Conservation (phyloP, 345 rosid species). For the Populus pruinosa region DNA sequence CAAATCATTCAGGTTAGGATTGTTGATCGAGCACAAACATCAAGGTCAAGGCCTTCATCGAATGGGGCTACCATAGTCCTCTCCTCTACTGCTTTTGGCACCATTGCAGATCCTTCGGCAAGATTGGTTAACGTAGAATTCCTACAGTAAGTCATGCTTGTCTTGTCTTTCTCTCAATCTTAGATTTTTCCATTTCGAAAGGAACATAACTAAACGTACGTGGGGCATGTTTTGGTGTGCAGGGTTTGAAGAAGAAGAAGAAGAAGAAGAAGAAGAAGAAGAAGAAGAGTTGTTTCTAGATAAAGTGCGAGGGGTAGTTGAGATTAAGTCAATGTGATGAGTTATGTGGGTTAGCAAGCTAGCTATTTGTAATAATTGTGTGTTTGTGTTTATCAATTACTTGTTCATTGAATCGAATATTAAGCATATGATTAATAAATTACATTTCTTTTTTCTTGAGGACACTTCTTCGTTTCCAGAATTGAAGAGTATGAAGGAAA, state of each 20-base stretch:
- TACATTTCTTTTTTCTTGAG: background rate
- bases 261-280: no score
- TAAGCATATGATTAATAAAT: background rate
- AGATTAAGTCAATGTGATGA: background rate
- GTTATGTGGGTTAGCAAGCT: background rate
- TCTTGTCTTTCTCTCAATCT: background rate
- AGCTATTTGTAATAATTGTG: background rate
- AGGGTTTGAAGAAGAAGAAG: background rate
- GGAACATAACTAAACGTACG: background rate
- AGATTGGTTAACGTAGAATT: slow-evolving; percentile 40
- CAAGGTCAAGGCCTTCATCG: slow-evolving; percentile 36
- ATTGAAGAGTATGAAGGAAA: background rate
- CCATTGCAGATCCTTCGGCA: slow-evolving; percentile 32
- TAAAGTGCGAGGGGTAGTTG: background rate
- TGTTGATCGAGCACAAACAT: slow-evolving; percentile 38
- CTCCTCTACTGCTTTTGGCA: slow-evolving; percentile 37
- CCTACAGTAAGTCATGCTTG: slow-evolving; percentile 31
- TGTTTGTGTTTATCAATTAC: background rate
- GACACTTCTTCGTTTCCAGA: background rate
- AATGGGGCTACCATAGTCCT: slow-evolving; percentile 41
- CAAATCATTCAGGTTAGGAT: slow-evolving; percentile 36
- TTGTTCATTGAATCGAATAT: background rate
- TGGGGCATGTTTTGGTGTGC: background rate
- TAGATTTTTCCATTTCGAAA: background rate
- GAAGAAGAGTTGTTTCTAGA: background rate